Evolutionary conservation across 495 filamentous ascomycete genomes (phyloP).

Genomic region (Hypoxylon fuscum): DNA sequence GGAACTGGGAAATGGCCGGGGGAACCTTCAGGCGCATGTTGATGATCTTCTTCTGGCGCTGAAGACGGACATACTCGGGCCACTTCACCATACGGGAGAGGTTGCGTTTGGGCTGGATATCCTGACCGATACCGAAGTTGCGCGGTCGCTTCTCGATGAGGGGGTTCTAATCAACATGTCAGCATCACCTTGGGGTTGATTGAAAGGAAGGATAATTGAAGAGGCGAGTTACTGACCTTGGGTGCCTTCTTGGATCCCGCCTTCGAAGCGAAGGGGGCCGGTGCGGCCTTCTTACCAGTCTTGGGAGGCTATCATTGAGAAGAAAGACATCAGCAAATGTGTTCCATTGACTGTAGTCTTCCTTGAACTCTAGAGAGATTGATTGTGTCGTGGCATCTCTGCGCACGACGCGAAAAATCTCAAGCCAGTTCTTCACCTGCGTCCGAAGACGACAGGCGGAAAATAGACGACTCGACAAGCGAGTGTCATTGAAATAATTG

Average conservation of each 20-base stretch:
- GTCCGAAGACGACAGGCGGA: conserved; percentile 62
- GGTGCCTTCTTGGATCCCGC: conserved; percentile 93
- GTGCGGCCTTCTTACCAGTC: conserved; percentile 92
- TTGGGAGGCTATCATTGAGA: conserved; percentile 99
- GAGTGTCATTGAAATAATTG: conserved; percentile 39
- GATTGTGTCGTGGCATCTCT: conserved; percentile 67
- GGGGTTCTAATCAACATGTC: conserved; percentile 78
- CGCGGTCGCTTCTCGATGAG: conserved; percentile 96
- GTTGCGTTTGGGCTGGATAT: conserved; percentile 97
- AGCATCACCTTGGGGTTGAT: conserved; percentile 35
- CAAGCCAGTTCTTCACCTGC: conserved; percentile 85
- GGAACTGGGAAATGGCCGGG: conserved; percentile 97
- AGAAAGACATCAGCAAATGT: conserved; percentile 94
- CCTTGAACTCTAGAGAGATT: conserved; percentile 92
- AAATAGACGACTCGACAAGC: conserved; percentile 55
- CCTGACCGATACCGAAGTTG: conserved; percentile 99
- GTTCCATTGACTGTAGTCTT: conserved; percentile 82
- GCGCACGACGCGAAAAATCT: conserved; percentile 63
- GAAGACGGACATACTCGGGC: conserved; percentile 98
- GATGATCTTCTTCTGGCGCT: conserved; percentile 99
- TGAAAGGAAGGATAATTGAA: background rate
- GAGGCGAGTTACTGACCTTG: conserved; percentile 74
- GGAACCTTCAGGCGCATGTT: conserved; percentile 98
- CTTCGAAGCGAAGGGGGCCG: conserved; percentile 97
- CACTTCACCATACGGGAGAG: conserved; percentile 99